These are phyloP conservation scores for Leptographium flavum DNA, from an alignment of 2,329 filamentous ascomycete species.

Conservation along the genomic window DNA sequence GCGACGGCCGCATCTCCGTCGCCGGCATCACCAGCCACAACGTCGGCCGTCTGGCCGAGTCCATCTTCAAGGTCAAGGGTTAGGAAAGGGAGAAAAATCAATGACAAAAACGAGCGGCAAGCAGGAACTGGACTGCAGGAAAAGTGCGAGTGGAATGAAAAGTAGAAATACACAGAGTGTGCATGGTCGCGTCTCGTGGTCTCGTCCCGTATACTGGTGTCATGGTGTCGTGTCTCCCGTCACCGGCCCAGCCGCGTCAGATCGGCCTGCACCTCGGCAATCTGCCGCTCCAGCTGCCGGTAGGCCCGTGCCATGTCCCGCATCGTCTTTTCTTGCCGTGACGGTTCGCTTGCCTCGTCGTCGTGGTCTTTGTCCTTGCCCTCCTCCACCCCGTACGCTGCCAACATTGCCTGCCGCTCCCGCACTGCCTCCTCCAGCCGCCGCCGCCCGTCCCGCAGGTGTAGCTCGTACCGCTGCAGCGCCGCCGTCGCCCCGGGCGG, in stretches of 20 bases:
- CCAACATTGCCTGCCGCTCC: constrained; percentile 27
- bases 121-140: neutral
- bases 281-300: constrained; percentile 32
- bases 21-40: constrained; percentile 72
- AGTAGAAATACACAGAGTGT: no score
- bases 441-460: constrained; percentile 33
- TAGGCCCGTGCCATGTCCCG: constrained; percentile 38
- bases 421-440: constrained; percentile 29
- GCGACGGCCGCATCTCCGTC: constrained; percentile 76
- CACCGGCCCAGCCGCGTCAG: constrained; percentile 19
- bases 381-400: constrained; percentile 30
- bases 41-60: constrained; percentile 66
- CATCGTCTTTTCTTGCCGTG: constrained; percentile 32
- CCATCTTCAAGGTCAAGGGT: constrained; percentile 73
- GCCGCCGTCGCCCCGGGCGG: constrained; percentile 26
- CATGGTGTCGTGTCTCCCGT: neutral
- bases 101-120: no score
- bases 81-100: constrained; percentile 17
- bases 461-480: constrained; percentile 30
- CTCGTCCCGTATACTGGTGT: no score
- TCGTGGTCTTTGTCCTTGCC: constrained; percentile 27
- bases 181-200: no score
- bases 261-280: constrained; percentile 35
- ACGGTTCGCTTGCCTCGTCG: constrained; percentile 24
- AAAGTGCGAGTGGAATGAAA: no score